These are phyloP conservation scores for Saccharomycopsis sp. DNA, from an alignment of 805 yeast genomes.

Conservation along the genomic window DNA sequence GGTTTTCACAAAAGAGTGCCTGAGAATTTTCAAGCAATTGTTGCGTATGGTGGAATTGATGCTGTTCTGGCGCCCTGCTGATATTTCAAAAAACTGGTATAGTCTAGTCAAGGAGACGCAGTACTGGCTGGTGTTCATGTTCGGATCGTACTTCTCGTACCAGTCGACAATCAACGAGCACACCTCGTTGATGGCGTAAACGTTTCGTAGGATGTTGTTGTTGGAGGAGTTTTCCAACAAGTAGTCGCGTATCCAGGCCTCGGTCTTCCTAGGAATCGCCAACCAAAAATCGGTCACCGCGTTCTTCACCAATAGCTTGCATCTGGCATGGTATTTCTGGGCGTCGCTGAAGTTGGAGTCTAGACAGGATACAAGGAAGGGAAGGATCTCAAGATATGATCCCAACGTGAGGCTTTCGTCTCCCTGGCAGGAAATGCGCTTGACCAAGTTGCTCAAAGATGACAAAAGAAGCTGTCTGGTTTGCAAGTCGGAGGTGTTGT, in stretches of 20 bases:
- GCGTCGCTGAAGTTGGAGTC: neutral
- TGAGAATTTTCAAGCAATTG: too few species aligned
- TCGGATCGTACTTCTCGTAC: constrained; percentile 26
- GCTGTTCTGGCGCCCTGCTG: constrained; percentile 4
- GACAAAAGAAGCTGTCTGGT: neutral
- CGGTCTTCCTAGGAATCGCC: constrained; percentile 28
- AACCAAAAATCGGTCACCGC: constrained; percentile 31
- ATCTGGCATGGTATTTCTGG: neutral
- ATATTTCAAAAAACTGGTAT: constrained; percentile 14
- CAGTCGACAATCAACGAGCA: constrained; percentile 25
- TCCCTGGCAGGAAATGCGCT: constrained; percentile 2
- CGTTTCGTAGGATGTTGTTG: constrained; percentile 24
- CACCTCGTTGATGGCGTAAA: constrained; percentile 23
- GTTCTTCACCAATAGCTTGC: neutral
- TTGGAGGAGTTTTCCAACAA: constrained; percentile 25
- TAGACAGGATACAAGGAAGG: constrained; percentile 10
- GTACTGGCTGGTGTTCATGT: constrained; percentile 23
- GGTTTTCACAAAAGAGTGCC: too few species aligned
- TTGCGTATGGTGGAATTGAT: too few species aligned
- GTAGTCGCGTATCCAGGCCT: constrained; percentile 25
- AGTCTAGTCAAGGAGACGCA: constrained; percentile 21
- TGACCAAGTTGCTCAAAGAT: constrained; percentile 14
- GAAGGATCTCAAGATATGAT: constrained; percentile 4
- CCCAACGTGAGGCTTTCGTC: too few species aligned
- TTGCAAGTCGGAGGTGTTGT: neutral